Evolutionary conservation across 768 basidiomycete genomes (phyloP), one percentile per base, ranked within the genome.

Genomic region (Boletus pseudopeckii): DNA sequence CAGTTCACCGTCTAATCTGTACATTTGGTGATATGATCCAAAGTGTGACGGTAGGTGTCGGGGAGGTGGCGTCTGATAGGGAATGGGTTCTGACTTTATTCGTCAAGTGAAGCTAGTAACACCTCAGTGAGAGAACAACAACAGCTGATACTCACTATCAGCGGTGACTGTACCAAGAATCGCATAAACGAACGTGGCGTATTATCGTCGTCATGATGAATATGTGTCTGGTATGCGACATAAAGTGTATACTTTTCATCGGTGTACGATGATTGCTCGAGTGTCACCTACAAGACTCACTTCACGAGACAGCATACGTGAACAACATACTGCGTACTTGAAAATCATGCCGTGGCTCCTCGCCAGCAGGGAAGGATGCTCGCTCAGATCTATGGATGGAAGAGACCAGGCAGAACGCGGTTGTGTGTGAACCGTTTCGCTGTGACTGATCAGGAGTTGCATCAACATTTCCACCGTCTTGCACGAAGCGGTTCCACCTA

Each of bases 11-110:
- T 98, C 88, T 24, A 98, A 68, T 55, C 82, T 79, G 65, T 96
- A 97, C 41, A 92, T 72, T 61, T 93, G 92, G 64, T 98, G 96
- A 69, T 92, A 91, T 22, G 91, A 88, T n/a, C 96, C 96, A 69
- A 92, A 98, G 15, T 80, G 71, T n/a, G 55, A 64, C 0, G 94
- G 93, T 10, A 96, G 76, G 62, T 86, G 78, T 3, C 55, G 52
- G 17, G 84, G 81, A 0, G 77, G 78, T 1, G 67, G 47, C 1
- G 64, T 69, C 6, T 71, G 52, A 65, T 88, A 92, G 15, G 76
- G 77, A 60, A 90, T 93, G 22, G 77, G 72, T 62, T 82, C 78
- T 50, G 60, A 50, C 90, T 92, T 55, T 34, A 52, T 11, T 18
- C 33, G 14, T 49, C 34, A 42, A 49, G 52, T 57, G 45, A 53